phyloP scores from a whole-genome alignment of 805 yeast genomes.

The Wickerhamomyces alni region DNA sequence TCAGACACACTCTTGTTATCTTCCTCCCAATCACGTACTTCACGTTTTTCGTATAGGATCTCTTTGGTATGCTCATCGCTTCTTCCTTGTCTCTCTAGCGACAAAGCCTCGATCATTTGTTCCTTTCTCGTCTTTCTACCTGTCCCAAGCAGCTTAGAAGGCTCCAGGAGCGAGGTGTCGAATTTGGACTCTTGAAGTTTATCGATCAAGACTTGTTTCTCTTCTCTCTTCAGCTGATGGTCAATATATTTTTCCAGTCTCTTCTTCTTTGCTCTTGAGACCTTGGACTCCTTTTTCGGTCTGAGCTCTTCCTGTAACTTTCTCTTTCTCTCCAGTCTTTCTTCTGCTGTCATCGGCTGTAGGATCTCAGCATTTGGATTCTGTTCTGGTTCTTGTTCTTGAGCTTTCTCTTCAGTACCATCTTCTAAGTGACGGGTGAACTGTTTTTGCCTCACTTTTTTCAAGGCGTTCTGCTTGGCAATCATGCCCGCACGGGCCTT shows the following conservation, averaged over 20 bases:
- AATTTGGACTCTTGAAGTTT: conserved; percentile 59
- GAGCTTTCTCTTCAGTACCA: conserved; percentile 24
- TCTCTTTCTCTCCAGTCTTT: conserved; percentile 58
- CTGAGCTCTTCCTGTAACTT: conserved; percentile 52
- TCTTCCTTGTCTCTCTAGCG: conserved; percentile 66
- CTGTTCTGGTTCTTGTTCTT: conserved; percentile 15
- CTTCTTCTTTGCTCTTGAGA: conserved; percentile 66
- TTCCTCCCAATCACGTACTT: conserved; percentile 55
- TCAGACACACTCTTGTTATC: conserved; percentile 15
- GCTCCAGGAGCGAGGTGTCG: conserved; percentile 63
- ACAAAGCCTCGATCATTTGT: conserved; percentile 67
- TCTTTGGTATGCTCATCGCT: conserved; percentile 55
- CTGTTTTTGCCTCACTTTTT: conserved; percentile 63
- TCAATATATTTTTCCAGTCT: conserved; percentile 89
- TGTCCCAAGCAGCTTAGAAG: conserved; percentile 74
- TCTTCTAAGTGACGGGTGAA: conserved; percentile 46
- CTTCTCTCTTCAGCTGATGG: conserved; percentile 84
- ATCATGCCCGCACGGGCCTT: conserved; percentile 83
- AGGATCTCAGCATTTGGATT: conserved; percentile 59
- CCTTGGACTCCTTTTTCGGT: conserved; percentile 59
- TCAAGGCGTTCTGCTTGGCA: conserved; percentile 68
- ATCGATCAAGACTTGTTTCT: conserved; percentile 68
- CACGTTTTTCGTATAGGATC: conserved; percentile 64
- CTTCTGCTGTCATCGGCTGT: conserved; percentile 58
- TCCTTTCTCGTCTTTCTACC: conserved; percentile 65